Evolutionary conservation across 352 stramenopile genomes (phyloP).

Genomic region (Pythium insidiosum): DNA sequence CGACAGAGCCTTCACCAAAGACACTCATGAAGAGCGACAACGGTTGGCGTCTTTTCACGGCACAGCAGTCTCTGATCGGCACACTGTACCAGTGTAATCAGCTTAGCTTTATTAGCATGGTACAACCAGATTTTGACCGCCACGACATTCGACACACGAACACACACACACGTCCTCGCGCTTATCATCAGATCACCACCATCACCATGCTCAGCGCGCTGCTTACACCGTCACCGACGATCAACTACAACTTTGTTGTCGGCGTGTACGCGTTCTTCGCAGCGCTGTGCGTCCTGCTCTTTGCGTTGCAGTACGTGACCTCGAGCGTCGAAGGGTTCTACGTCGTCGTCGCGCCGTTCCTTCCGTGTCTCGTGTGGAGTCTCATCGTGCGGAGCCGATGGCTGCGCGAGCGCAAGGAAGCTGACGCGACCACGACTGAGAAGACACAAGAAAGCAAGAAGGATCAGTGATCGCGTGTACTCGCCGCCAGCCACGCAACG

Average conservation of each 20-base stretch:
- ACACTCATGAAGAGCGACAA: too few species aligned
- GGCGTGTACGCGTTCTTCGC: constrained; percentile 71
- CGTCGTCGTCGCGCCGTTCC: constrained; percentile 75
- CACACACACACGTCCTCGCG: too few species aligned
- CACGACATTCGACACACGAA: too few species aligned
- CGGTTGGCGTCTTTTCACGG: too few species aligned
- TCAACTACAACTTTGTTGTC: constrained; percentile 89
- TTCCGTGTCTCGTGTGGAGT: constrained; percentile 80
- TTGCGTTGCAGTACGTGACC: constrained; percentile 53
- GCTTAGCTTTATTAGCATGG: too few species aligned
- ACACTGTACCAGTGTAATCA: too few species aligned
- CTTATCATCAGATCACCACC: too few species aligned
- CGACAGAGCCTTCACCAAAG: too few species aligned
- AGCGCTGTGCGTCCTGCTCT: constrained; percentile 43
- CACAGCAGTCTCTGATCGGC: too few species aligned
- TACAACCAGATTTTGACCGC: too few species aligned
- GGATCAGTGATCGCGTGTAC: too few species aligned
- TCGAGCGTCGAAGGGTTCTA: constrained; percentile 73
- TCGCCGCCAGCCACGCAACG: too few species aligned
- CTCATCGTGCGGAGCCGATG: constrained; percentile 69
- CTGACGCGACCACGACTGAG: constrained; percentile 11
- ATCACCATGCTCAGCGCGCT: constrained; percentile 22
- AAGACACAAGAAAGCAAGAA: constrained; percentile 17
- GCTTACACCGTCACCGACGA: constrained; percentile 61
- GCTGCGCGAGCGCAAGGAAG: constrained; percentile 15